A percentile compares a stretch with the other conserved stretches of the same genome.
Evolutionary conservation across 495 filamentous ascomycete species (phyloP).

Genomic region (Trichoderma reesei): DNA sequence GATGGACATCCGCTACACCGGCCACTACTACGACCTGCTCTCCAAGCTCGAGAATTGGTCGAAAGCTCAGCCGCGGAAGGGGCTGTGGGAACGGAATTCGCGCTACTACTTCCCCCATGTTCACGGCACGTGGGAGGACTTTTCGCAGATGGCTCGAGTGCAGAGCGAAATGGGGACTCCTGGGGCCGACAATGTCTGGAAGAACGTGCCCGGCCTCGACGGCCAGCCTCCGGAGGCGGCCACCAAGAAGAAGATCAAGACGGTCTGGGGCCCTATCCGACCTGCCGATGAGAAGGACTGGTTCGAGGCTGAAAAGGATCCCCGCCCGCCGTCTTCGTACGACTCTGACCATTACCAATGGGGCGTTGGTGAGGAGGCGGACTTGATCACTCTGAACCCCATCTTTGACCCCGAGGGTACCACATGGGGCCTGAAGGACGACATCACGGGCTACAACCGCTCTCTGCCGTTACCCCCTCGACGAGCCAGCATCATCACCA

Average conservation of each 20-base stretch:
- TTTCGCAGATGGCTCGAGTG: slow-evolving; percentile 82
- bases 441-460: slow-evolving; percentile 82
- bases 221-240: slow-evolving; percentile 19
- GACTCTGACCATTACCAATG: slow-evolving; percentile 75
- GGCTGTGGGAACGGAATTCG: slow-evolving; percentile 85
- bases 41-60: slow-evolving; percentile 66
- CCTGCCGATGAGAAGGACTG: slow-evolving; percentile 55
- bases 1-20: slow-evolving; percentile 92
- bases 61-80: slow-evolving; percentile 74
- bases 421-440: slow-evolving; percentile 76
- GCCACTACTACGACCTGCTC: slow-evolving; percentile 92
- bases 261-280: slow-evolving; percentile 77
- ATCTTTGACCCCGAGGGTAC: slow-evolving; percentile 86
- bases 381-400: slow-evolving; percentile 88
- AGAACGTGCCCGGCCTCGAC: slow-evolving; percentile 28
- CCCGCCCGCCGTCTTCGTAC: slow-evolving; percentile 57
- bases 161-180: slow-evolving; percentile 77
- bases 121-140: slow-evolving; percentile 88
- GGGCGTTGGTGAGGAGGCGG: slow-evolving; percentile 88
- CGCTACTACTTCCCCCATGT: slow-evolving; percentile 86
- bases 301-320: slow-evolving; percentile 58
- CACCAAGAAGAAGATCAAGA: slow-evolving; percentile 52
- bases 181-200: slow-evolving; percentile 63
- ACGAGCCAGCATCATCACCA: slow-evolving; percentile 79
- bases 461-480: slow-evolving; percentile 58